Conservation (phyloP, 2,329 filamentous ascomycete species). For the Geoglossum cookeanum region DNA sequence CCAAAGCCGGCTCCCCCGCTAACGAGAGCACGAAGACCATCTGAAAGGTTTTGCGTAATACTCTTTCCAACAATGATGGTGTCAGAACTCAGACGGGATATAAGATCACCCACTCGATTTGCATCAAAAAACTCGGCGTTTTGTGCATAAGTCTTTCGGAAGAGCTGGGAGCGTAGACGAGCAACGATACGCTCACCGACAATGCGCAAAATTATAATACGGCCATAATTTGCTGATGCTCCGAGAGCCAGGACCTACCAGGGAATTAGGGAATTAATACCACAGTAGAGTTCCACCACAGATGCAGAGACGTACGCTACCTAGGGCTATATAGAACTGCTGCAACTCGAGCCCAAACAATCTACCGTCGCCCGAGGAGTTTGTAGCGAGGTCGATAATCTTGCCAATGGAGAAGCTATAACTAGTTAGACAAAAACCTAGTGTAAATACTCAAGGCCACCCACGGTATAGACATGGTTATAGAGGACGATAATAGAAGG, state of each 20-base stretch:
- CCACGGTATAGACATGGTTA: conserved; percentile 83
- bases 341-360: conserved; percentile 70
- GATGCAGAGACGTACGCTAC: conserved; percentile 9
- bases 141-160: conserved; percentile 83
- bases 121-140: conserved; percentile 98
- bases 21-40: conserved; percentile 79
- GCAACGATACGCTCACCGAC: conserved; percentile 91
- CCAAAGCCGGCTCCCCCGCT: conserved; percentile 77
- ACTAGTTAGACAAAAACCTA: not conserved
- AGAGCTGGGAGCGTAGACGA: conserved; percentile 71
- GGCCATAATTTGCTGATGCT: conserved; percentile 78
- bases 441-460: not conserved
- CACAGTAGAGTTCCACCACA: not conserved
- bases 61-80: conserved; percentile 97
- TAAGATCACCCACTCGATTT: conserved; percentile 87
- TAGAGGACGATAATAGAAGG: conserved; percentile 70
- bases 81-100: conserved; percentile 86
- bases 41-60: conserved; percentile 92
- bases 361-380: conserved; percentile 43
- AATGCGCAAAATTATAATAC: conserved; percentile 81
- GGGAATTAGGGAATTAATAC: not conserved
- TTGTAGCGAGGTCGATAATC: conserved; percentile 80
- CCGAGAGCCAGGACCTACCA: conserved; percentile 55
- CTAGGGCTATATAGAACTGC: conserved; percentile 77
- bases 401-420: conserved; percentile 69